Conservation (phyloP, 2,329 filamentous ascomycete genomes). For the Penicillium brasilianum region DNA sequence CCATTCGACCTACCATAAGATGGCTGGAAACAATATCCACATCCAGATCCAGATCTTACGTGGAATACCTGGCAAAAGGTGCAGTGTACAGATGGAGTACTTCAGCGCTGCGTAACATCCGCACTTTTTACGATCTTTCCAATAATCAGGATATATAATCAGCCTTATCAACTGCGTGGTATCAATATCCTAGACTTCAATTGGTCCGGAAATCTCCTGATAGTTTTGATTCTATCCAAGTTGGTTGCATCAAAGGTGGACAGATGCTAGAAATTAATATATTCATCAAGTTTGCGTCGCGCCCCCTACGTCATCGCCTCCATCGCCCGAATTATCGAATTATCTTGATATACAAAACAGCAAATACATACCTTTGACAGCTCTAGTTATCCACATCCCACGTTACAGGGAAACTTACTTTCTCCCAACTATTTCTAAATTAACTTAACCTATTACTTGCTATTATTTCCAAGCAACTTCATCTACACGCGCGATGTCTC, state of each 20-base stretch:
- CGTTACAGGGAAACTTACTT: not conserved
- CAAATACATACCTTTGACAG: not conserved
- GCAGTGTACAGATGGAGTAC: not conserved
- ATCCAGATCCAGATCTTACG: no score
- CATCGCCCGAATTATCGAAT: constrained; percentile 5
- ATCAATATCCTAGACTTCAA: no score
- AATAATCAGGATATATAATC: not conserved
- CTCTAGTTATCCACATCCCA: not conserved
- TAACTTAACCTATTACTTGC: not conserved
- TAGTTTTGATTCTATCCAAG: not conserved
- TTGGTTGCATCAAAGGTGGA: constrained; percentile 10
- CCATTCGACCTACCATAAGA: not conserved
- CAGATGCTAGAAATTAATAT: constrained; percentile 25
- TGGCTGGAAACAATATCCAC: not conserved
- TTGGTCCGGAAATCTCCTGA: no score
- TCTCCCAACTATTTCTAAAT: no score
- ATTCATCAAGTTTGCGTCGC: constrained; percentile 27
- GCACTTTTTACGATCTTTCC: not conserved
- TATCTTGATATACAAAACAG: constrained; percentile 21
- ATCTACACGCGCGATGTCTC: constrained; percentile 28
- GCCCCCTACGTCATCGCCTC: constrained; percentile 33
- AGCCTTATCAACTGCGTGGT: not conserved
- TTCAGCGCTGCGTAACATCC: not conserved
- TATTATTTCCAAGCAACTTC: not conserved
- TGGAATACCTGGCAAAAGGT: not conserved